Percentiles rank a stretch among this genome's conserved stretches.
Evolutionary conservation across 495 filamentous ascomycete genomes (phyloP).

Genomic region (Talaromyces trachyspermus): DNA sequence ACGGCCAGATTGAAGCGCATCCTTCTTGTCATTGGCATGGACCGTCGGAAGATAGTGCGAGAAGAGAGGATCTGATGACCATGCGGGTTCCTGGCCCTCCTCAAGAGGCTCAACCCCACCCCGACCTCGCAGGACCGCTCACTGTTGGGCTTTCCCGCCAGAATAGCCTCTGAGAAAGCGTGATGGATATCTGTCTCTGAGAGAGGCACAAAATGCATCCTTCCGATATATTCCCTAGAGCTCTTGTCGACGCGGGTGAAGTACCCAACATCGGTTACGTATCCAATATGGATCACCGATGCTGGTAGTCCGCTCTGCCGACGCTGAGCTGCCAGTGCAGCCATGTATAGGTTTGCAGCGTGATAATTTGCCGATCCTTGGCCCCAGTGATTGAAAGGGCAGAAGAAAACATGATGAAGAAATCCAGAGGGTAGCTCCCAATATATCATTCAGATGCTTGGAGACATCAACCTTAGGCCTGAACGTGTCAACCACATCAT

Average conservation of each 20-base stretch:
- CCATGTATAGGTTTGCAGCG: slow-evolving; percentile 51
- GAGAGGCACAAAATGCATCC: slow-evolving; percentile 19
- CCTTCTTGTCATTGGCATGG: no score
- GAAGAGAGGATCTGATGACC: slow-evolving; percentile 4
- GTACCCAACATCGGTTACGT: slow-evolving; percentile 38
- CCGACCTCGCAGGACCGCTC: background rate
- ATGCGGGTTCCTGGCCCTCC: background rate
- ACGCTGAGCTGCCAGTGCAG: slow-evolving; percentile 30
- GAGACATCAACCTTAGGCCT: slow-evolving; percentile 15
- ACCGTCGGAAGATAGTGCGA: slow-evolving; percentile 1
- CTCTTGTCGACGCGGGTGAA: slow-evolving; percentile 13
- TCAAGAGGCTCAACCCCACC: background rate
- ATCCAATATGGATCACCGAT: slow-evolving; percentile 39
- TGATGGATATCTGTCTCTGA: slow-evolving; percentile 19
- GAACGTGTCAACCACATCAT: slow-evolving; percentile 7
- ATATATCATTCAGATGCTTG: slow-evolving; percentile 15
- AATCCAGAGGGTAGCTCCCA: slow-evolving; percentile 19
- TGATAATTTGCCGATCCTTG: slow-evolving; percentile 46
- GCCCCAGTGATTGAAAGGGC: slow-evolving; percentile 7
- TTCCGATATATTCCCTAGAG: slow-evolving; percentile 4
- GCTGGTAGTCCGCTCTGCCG: slow-evolving; percentile 23
- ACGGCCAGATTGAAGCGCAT: no score
- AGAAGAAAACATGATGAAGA: slow-evolving; percentile 30
- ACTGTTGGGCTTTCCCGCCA: slow-evolving; percentile 17
- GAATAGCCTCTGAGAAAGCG: slow-evolving; percentile 45